Conservation (phyloP, 176 grass and related monocot species). For the Dendrocalamus sinicus region DNA sequence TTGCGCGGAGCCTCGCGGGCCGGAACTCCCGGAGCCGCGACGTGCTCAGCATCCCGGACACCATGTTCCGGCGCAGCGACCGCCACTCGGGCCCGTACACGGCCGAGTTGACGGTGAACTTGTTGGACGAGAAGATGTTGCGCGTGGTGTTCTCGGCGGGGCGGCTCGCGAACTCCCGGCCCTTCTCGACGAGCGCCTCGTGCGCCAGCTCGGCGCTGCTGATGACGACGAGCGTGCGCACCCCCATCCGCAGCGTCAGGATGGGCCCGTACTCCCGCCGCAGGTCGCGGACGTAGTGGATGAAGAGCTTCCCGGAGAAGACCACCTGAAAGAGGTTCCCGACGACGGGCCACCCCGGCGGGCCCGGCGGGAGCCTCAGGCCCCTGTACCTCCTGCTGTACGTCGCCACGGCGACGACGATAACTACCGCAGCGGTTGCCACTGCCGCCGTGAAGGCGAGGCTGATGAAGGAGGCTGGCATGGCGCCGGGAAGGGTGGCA, state of each 20-base stretch:
- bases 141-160: conserved; percentile 75
- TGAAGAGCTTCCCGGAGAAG: conserved; percentile 87
- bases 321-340: conserved; percentile 90
- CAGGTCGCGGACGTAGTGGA: conserved; percentile 73
- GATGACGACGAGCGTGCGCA: conserved; percentile 78
- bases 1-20: conserved; percentile 57
- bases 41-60: conserved; percentile 81
- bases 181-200: conserved; percentile 82
- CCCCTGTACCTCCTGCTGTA: conserved; percentile 51
- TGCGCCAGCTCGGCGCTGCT: conserved; percentile 77
- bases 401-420: conserved; percentile 2
- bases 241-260: conserved; percentile 83
- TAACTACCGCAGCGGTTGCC: not conserved
- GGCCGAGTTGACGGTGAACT: conserved; percentile 89
- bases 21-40: conserved; percentile 70
- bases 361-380: conserved; percentile 67
- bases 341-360: conserved; percentile 70
- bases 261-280: conserved; percentile 72
- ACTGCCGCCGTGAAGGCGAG: conserved; percentile 40
- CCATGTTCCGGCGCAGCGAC: conserved; percentile 88
- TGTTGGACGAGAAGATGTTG: conserved; percentile 88
- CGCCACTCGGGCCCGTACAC: conserved; percentile 87
- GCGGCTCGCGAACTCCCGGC: conserved; percentile 66
- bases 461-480: conserved; percentile 16
- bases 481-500: not conserved